phyloP scores from a whole-genome alignment of 805 yeast species.

The Kluyveromyces siamensis region DNA sequence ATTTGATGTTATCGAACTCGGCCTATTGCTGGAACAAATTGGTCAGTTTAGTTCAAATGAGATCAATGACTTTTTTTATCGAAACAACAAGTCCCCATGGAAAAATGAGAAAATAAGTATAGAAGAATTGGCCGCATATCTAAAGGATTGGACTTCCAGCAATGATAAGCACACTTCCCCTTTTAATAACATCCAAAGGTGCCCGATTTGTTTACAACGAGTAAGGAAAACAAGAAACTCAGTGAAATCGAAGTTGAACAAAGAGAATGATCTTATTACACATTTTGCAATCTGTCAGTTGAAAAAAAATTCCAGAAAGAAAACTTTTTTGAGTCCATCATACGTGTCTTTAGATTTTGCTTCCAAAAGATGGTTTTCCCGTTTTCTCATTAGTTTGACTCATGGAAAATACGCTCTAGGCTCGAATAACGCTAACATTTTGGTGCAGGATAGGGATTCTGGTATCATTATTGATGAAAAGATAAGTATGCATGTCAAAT shows the following conservation, averaged over 20 bases:
- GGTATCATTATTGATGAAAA: slow-evolving; percentile 90
- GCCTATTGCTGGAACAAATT: slow-evolving; percentile 45
- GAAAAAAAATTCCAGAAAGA: slow-evolving; percentile 55
- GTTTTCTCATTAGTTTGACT: slow-evolving; percentile 70
- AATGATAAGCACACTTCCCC: slow-evolving; percentile 15
- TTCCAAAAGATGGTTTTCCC: slow-evolving; percentile 80
- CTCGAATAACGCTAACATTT: slow-evolving; percentile 83
- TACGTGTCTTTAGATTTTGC: slow-evolving; percentile 79
- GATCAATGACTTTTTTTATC: slow-evolving; percentile 42
- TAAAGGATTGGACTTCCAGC: slow-evolving; percentile 31
- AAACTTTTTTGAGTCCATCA: slow-evolving; percentile 51
- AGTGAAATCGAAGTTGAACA: slow-evolving; percentile 19
- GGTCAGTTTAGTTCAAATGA: slow-evolving; percentile 46
- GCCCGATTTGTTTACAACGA: slow-evolving; percentile 73
- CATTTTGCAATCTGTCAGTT: slow-evolving; percentile 85
- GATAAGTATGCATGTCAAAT: slow-evolving; percentile 77
- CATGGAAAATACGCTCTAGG: slow-evolving; percentile 86
- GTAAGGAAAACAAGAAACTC: slow-evolving; percentile 42
- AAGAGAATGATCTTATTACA: slow-evolving; percentile 58
- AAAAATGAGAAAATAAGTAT: slow-evolving; percentile 41
- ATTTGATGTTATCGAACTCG: slow-evolving; percentile 45
- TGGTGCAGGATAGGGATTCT: slow-evolving; percentile 85
- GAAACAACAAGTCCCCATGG: slow-evolving; percentile 40
- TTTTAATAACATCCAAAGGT: slow-evolving; percentile 47
- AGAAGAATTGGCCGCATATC: slow-evolving; percentile 37